Percentiles rank a stretch among this genome's conserved stretches.
phyloP scores from a whole-genome alignment of 1,284 basidiomycete genomes.

The Xerocomus amazonicus region DNA sequence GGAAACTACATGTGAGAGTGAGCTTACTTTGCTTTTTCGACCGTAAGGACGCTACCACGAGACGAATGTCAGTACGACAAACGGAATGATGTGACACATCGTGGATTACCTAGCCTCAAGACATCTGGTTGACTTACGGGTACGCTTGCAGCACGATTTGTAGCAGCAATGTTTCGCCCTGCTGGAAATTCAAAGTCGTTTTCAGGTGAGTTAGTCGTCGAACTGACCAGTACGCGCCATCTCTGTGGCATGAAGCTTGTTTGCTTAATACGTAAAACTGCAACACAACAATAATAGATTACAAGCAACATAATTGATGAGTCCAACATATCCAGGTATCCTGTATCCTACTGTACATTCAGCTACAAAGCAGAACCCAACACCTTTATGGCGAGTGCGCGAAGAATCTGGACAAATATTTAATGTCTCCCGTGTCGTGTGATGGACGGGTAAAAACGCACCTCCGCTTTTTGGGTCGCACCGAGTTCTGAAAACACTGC shows the following conservation, averaged over 20 bases:
- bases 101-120: conserved; percentile 14
- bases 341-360: background rate
- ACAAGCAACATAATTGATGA: background rate
- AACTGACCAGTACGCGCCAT: background rate
- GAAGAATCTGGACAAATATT: conserved; percentile 62
- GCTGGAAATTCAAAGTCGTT: conserved; percentile 4
- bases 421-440: conserved; percentile 7
- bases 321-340: conserved; percentile 3
- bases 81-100: background rate
- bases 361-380: conserved; percentile 60
- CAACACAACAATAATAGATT: background rate
- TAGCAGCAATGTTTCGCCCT: conserved; percentile 14
- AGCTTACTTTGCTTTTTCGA: conserved; percentile 19
- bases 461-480: conserved; percentile 84
- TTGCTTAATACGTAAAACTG: conserved; percentile 3
- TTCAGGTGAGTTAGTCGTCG: background rate
- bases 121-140: conserved; percentile 12
- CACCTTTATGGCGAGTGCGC: conserved; percentile 86
- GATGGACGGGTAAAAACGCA: conserved; percentile 27
- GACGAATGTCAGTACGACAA: conserved; percentile 13
- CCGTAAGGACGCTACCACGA: conserved; percentile 12
- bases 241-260: conserved; percentile 12
- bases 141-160: conserved; percentile 16
- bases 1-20: background rate
- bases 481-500: conserved; percentile 85